phyloP scores from a whole-genome alignment of 257 asterid genomes.

The Capsicum rhomboideum region DNA sequence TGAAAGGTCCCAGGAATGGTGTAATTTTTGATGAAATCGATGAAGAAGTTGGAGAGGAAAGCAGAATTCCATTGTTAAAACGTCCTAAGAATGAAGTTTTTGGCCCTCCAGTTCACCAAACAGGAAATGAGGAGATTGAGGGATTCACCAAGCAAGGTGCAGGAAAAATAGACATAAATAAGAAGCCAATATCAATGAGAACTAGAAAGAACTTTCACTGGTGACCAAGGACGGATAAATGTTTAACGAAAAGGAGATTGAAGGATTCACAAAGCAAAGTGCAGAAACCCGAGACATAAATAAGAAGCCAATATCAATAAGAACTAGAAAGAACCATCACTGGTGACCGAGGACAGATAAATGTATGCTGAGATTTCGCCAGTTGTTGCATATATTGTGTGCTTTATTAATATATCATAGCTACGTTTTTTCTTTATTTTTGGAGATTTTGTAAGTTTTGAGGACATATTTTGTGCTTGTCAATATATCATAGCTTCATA shows the following conservation, averaged over 20 bases:
- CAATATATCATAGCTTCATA: neutral
- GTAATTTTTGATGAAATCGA: constrained; percentile 29
- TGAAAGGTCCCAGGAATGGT: neutral
- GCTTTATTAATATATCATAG: neutral
- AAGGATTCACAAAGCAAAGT: neutral
- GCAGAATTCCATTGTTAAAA: neutral
- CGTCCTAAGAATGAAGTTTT: neutral
- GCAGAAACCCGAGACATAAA: constrained; percentile 21
- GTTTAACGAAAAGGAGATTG: neutral
- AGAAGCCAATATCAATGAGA: constrained; percentile 51
- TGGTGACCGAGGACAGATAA: constrained; percentile 6
- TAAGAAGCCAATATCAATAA: constrained; percentile 43
- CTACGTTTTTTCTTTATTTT: neutral
- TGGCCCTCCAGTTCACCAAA: constrained; percentile 10
- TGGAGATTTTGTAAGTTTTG: neutral
- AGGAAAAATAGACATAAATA: constrained; percentile 22
- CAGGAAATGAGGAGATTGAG: constrained; percentile 10
- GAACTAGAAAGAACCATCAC: constrained; percentile 27
- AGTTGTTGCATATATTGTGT: neutral
- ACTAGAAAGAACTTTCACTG: constrained; percentile 22
- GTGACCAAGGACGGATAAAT: neutral
- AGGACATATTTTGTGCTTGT: neutral
- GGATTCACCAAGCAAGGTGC: constrained; percentile 1
- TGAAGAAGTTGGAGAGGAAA: constrained; percentile 15
- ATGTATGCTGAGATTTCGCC: neutral